Evolutionary conservation across 768 basidiomycete species (phyloP).

Genomic region (Psilocybe sp.): DNA sequence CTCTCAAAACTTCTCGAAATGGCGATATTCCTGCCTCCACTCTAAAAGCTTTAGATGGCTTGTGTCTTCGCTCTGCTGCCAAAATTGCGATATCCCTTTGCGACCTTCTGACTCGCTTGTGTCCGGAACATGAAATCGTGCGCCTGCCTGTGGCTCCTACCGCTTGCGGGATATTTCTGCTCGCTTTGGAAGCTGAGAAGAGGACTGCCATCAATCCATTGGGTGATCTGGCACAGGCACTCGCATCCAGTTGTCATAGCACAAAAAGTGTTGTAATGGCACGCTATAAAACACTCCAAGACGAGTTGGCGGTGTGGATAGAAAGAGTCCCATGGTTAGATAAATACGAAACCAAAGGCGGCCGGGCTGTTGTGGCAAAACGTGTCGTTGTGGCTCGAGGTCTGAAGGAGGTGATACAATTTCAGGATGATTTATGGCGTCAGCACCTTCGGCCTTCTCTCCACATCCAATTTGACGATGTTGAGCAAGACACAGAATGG

Average conservation of each 20-base stretch:
- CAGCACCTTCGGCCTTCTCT: slow-evolving; percentile 37
- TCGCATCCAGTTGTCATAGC: slow-evolving; percentile 50
- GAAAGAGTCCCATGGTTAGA: slow-evolving; percentile 74
- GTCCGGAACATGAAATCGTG: slow-evolving; percentile 32
- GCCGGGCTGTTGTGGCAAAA: slow-evolving; percentile 60
- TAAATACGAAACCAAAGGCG: slow-evolving; percentile 45
- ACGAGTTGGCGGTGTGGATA: slow-evolving; percentile 56
- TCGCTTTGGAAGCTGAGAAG: slow-evolving; percentile 68
- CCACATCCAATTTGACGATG: slow-evolving; percentile 34
- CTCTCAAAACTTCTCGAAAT: slow-evolving; percentile 31
- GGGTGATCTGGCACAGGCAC: slow-evolving; percentile 51
- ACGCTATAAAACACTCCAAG: slow-evolving; percentile 66
- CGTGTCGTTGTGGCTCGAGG: slow-evolving; percentile 65
- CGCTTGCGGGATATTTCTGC: slow-evolving; percentile 68
- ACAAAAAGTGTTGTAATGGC: slow-evolving; percentile 58
- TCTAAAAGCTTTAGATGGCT: slow-evolving; percentile 35
- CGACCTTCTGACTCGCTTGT: slow-evolving; percentile 36
- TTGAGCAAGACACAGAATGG: slow-evolving; percentile 10
- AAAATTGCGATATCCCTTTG: slow-evolving; percentile 46
- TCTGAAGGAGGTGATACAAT: slow-evolving; percentile 66
- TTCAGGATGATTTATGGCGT: slow-evolving; percentile 60
- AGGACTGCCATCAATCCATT: slow-evolving; percentile 51
- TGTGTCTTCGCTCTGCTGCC: slow-evolving; percentile 39
- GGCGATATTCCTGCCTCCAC: slow-evolving; percentile 29
- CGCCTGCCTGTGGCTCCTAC: slow-evolving; percentile 42